These are phyloP conservation scores for Thermothelomyces thermophilus DNA, from an alignment of 2,329 filamentous ascomycete species.

Conservation along the genomic window DNA sequence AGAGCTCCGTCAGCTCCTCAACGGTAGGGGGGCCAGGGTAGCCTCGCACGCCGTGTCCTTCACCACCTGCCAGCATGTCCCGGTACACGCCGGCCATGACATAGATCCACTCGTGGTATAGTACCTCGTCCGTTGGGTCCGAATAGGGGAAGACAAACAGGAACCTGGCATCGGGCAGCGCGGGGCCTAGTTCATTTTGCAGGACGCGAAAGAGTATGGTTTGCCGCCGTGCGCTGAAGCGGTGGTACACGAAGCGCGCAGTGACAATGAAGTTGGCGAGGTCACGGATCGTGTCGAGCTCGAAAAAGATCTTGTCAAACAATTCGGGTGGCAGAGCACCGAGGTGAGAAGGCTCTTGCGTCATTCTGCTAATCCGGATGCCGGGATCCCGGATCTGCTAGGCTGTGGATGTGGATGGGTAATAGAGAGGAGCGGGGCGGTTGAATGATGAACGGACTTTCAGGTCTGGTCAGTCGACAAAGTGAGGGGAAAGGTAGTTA, in stretches of 20 bases:
- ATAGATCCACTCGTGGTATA: conserved; percentile 5
- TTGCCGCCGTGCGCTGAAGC: conserved; percentile 2
- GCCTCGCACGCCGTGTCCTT: background rate
- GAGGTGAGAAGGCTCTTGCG: background rate
- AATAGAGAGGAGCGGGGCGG: background rate
- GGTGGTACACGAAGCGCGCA: conserved; percentile 4
- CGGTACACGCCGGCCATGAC: conserved; percentile 2
- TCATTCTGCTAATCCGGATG: background rate
- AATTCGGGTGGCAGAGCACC: conserved; percentile 1
- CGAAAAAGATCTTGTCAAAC: conserved; percentile 3
- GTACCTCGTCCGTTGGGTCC: background rate
- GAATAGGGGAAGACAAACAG: conserved; percentile 9
- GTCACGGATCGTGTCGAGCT: conserved; percentile 9
- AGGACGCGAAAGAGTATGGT: conserved; percentile 5
- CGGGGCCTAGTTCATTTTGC: conserved; percentile 11
- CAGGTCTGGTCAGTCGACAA: background rate
- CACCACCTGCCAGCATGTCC: conserved; percentile 3
- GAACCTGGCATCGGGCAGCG: conserved; percentile 8
- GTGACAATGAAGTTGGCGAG: conserved; percentile 13
- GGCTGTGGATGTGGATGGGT: background rate
- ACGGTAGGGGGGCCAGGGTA: background rate
- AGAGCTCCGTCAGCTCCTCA: conserved; percentile 8
- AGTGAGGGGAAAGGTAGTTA: background rate
- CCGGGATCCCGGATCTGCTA: background rate
- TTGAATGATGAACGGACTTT: background rate